These are phyloP conservation scores for Chytriomyces sp. DNA, from an alignment of 192 early-diverging fungal species.

Conservation along the genomic window DNA sequence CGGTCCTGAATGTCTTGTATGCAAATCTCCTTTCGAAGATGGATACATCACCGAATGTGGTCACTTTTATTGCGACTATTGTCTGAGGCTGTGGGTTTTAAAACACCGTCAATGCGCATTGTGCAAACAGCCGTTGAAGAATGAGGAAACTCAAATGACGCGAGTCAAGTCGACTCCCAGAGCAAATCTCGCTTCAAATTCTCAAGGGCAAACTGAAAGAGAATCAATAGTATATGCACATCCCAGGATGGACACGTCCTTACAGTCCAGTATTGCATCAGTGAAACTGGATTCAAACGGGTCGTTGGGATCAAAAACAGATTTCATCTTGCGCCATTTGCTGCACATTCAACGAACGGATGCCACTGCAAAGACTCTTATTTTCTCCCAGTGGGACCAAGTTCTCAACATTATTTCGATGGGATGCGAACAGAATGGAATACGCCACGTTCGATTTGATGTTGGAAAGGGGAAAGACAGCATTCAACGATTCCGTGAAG, in stretches of 20 bases:
- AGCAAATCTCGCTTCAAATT: not conserved
- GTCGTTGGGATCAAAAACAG: slow-evolving; percentile 58
- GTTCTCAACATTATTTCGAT: slow-evolving; percentile 51
- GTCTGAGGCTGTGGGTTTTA: slow-evolving; percentile 43
- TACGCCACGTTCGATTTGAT: slow-evolving; percentile 44
- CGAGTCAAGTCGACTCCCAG: not conserved
- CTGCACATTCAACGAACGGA: slow-evolving; percentile 36
- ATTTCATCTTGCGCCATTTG: slow-evolving; percentile 54
- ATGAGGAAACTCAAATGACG: slow-evolving; percentile 17
- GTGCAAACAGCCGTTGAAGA: slow-evolving; percentile 41
- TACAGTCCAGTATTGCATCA: slow-evolving; percentile 5
- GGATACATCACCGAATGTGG: slow-evolving; percentile 54
- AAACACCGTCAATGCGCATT: slow-evolving; percentile 49
- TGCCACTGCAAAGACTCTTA: slow-evolving; percentile 46
- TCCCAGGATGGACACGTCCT: not conserved
- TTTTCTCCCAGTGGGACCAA: slow-evolving; percentile 62
- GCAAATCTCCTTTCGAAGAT: slow-evolving; percentile 30
- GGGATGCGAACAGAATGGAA: slow-evolving; percentile 44
- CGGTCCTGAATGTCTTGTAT: slow-evolving; percentile 38
- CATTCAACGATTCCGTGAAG: slow-evolving; percentile 40
- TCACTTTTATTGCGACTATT: slow-evolving; percentile 50
- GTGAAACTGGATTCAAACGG: slow-evolving; percentile 34
- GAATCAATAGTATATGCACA: not conserved
- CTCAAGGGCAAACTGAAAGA: not conserved
- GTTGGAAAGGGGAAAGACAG: slow-evolving; percentile 21